Evolutionary conservation across 163 green algal genomes (phyloP).

Genomic region (Volvox carteri): DNA sequence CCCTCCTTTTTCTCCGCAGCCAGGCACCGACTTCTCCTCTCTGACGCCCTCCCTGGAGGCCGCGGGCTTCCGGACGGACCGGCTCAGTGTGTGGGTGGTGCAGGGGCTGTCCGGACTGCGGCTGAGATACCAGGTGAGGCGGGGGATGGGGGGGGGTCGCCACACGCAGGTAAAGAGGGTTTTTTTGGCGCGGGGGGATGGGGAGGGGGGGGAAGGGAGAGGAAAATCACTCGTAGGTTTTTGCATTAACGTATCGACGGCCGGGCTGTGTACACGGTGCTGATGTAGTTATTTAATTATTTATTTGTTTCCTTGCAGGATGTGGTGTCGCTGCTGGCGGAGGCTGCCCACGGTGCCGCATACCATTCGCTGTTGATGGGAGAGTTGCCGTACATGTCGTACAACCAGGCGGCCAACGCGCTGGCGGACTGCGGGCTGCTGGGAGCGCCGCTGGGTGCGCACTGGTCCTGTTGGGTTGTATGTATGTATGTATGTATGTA

Average conservation of each 20-base stretch:
- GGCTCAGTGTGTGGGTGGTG: constrained; percentile 85
- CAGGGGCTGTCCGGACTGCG: constrained; percentile 71
- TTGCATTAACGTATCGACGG: no score
- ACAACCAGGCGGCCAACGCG: constrained; percentile 65
- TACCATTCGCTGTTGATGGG: constrained; percentile 80
- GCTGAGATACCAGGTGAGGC: neutral
- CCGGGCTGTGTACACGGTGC: no score
- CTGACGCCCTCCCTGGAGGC: constrained; percentile 54
- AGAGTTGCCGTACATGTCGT: constrained; percentile 67
- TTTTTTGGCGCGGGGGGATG: no score
- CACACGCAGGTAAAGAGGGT: no score
- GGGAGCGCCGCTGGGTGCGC: constrained; percentile 49
- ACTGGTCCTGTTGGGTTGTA: neutral
- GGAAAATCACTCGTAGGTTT: no score
- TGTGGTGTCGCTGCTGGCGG: constrained; percentile 65
- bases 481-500: no score
- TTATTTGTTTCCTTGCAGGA: no score
- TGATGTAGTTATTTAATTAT: no score
- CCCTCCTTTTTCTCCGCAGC: neutral
- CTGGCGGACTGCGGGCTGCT: constrained; percentile 78
- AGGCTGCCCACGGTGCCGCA: constrained; percentile 72
- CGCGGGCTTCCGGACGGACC: constrained; percentile 77
- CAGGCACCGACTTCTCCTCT: neutral
- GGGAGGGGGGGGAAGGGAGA: no score
- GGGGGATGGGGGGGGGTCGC: neutral